Percentiles rank a stretch among this genome's conserved stretches.
Evolutionary conservation across 306 rosid genomes (phyloP).

Genomic region (Vicia villosa): DNA sequence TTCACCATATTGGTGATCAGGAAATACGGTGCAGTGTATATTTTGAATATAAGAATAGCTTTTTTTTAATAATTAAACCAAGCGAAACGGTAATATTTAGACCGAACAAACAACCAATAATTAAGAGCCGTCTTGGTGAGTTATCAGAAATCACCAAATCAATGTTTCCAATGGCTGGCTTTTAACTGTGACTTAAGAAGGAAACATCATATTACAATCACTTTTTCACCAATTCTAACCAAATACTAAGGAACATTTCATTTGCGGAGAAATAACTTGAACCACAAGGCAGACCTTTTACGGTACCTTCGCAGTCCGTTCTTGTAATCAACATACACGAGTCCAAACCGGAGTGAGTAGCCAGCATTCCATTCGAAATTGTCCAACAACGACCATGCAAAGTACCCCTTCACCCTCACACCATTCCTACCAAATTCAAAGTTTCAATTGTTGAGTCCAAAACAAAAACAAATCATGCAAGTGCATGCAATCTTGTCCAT

Average conservation of each 20-base stretch:
- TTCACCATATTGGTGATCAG: no score
- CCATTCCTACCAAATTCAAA: constrained; percentile 49
- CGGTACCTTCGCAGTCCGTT: constrained; percentile 52
- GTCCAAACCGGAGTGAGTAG: constrained; percentile 61
- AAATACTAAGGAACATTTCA: constrained; percentile 4
- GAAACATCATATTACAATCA: background rate
- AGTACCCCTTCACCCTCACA: constrained; percentile 67
- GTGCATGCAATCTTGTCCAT: background rate
- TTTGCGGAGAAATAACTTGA: constrained; percentile 52
- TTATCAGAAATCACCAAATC: constrained; percentile 16
- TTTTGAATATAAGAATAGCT: no score
- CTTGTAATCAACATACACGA: constrained; percentile 61
- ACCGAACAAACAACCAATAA: background rate
- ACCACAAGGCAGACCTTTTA: constrained; percentile 69
- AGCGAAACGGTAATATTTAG: no score
- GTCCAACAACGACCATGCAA: constrained; percentile 75
- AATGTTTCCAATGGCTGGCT: constrained; percentile 25
- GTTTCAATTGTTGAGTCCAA: constrained; percentile 8
- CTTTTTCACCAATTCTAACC: background rate
- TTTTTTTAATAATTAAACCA: no score
- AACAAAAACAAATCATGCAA: background rate
- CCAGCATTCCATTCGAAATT: constrained; percentile 64
- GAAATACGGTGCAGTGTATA: no score
- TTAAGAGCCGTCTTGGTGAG: background rate
- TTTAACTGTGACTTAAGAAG: background rate